phyloP scores from a whole-genome alignment of 139 green algal genomes.

The Limnomonas spitsbergensis region DNA sequence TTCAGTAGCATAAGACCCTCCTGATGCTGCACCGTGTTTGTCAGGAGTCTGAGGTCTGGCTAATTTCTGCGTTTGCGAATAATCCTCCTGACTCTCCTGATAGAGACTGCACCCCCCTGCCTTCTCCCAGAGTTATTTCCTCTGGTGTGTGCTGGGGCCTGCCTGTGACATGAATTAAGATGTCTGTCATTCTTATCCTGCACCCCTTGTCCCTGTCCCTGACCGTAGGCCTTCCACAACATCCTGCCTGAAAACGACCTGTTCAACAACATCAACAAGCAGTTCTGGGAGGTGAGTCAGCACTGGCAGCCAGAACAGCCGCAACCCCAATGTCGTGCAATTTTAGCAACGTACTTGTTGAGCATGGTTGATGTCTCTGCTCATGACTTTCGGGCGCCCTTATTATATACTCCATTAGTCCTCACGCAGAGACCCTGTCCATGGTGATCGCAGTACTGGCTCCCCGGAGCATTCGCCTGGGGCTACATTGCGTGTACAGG shows the following conservation, averaged over 20 bases:
- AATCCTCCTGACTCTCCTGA: no score
- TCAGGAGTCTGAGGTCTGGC: no score
- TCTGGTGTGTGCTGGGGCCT: no score
- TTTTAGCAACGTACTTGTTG: not conserved
- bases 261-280: slow-evolving; percentile 85
- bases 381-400: no score
- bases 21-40: no score
- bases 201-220: not conserved
- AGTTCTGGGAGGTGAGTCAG: slow-evolving; percentile 47
- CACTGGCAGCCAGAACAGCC: not conserved
- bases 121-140: no score
- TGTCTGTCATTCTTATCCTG: no score
- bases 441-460: slow-evolving; percentile 31
- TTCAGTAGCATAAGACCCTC: no score
- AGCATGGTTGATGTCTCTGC: no score
- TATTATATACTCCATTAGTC: not conserved
- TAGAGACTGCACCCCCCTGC: no score
- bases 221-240: slow-evolving; percentile 83
- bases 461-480: slow-evolving; percentile 29
- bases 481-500: slow-evolving; percentile 48
- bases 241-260: slow-evolving; percentile 70
- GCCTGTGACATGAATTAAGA: no score
- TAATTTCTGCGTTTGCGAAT: no score
- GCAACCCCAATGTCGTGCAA: not conserved
- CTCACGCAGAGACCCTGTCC: not conserved